These are phyloP conservation scores for Mycena latifolia DNA, from an alignment of 768 basidiomycete species.

Conservation along the genomic window DNA sequence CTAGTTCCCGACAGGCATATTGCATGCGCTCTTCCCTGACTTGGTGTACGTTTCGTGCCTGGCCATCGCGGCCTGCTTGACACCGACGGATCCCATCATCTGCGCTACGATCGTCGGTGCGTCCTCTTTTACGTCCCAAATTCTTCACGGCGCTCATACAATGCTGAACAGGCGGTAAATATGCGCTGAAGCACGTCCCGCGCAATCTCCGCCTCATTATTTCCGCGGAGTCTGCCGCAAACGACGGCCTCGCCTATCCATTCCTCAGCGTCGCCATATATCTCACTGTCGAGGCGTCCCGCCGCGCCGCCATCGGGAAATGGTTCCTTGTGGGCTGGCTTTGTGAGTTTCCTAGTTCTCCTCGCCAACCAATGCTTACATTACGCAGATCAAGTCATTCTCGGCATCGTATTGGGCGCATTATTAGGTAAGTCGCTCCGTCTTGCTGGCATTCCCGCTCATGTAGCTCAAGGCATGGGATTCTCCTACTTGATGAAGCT, in stretches of 20 bases:
- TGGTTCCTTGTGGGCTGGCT: slow-evolving; percentile 83
- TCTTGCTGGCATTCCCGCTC: slow-evolving; percentile 41
- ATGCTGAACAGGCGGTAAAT: slow-evolving; percentile 84
- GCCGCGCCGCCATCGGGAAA: slow-evolving; percentile 74
- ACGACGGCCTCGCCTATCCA: slow-evolving; percentile 96
- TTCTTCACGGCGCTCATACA: no score
- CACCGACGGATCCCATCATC: no score
- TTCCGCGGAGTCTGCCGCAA: slow-evolving; percentile 92
- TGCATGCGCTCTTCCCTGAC: no score
- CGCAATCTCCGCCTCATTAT: slow-evolving; percentile 83
- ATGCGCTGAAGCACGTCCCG: slow-evolving; percentile 68
- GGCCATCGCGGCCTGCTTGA: no score
- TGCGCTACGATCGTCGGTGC: no score
- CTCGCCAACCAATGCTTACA: background rate
- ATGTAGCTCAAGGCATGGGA: slow-evolving; percentile 62
- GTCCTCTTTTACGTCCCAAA: no score
- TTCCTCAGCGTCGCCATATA: slow-evolving; percentile 92
- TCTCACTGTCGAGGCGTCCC: slow-evolving; percentile 77
- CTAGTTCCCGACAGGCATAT: no score
- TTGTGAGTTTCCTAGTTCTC: background rate
- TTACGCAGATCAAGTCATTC: background rate
- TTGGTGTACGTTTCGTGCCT: no score
- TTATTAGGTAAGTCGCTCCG: background rate
- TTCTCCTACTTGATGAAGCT: slow-evolving; percentile 83
- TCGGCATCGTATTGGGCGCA: background rate